Base-by-base conservation (phyloP, 306 rosid species). In the Amphicarpaea edgeworthii region DNA sequence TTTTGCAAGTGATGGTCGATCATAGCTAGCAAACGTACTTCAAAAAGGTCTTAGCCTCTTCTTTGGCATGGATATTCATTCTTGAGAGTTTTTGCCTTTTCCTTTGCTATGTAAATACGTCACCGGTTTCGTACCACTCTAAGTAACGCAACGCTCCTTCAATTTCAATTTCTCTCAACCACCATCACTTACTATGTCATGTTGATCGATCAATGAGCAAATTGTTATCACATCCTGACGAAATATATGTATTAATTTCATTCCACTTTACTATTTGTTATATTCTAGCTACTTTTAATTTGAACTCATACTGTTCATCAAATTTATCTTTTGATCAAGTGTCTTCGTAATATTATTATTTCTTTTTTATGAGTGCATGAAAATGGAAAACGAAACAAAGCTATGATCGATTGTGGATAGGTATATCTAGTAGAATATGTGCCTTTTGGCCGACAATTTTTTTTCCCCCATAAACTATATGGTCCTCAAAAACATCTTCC, bases 11-110 rank as follows among this genome's bases (percentile, higher is more conserved):
- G 73, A 68, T 73, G 80, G 69, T 58, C 77, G 9, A 34, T 34
- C 40, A 1, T 34, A 34, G 40, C 40, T 34, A 34, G 40, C 40
- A 34, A 6, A n/a, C n/a, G 37, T 60, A 63, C 83, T 57, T 64
- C 46, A 60, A 61, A 72, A 61, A 24, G 59, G 28, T 72, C 45
- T 72, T 65, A 59, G 42, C 8, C 37, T 57, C 38, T 57, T 43
- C 65, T 42, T 73, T 84, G n/a, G n/a, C n/a, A n/a, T 30, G 6
- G 8, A 41, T n/a, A n/a, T 79, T 76, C 81, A 75, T 83, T 55
- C 78, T 46, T 43, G 7, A 70, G 16, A 14, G 53, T 32, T 65
- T 58, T 67, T 70, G 7, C 70, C n/a, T 51, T 68, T 64, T 63
- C 50, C 69, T 83, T 79, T 62, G 11, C 40, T 34, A 34, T 34